These are phyloP conservation scores for Triticum monococcum DNA, from an alignment of 176 grass and related monocot genomes.

Conservation along the genomic window DNA sequence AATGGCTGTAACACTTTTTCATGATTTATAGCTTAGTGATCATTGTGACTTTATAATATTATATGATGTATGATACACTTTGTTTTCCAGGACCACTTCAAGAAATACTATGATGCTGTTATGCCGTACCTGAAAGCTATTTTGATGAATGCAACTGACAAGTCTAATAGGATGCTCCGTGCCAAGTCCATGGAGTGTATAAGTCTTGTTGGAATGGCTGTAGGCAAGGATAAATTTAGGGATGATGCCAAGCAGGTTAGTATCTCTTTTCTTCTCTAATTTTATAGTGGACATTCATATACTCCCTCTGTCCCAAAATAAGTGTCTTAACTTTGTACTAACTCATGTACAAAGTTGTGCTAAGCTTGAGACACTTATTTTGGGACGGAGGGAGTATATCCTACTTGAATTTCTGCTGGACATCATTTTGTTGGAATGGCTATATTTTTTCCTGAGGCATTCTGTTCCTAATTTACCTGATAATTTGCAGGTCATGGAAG, in stretches of 20 bases:
- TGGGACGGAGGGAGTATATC: no score
- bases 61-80: neutral
- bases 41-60: neutral
- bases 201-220: slow-evolving; percentile 98
- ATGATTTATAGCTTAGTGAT: slow-evolving; percentile 12
- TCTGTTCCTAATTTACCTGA: slow-evolving; percentile 18
- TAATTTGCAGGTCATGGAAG: slow-evolving; percentile 85
- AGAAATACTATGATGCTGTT: slow-evolving; percentile 97
- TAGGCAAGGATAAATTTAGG: slow-evolving; percentile 98
- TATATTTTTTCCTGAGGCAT: slow-evolving; percentile 1
- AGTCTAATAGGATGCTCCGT: slow-evolving; percentile 97
- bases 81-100: slow-evolving; percentile 77
- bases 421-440: neutral
- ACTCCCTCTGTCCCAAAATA: no score
- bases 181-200: slow-evolving; percentile 99
- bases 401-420: neutral
- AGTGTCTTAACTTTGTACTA: no score
- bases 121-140: slow-evolving; percentile 99
- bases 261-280: neutral
- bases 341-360: no score
- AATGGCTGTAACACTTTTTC: neutral
- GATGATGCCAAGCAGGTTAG: slow-evolving; percentile 93
- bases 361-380: no score
- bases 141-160: slow-evolving; percentile 97
- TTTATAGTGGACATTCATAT: neutral